Evolutionary conservation across 2,329 filamentous ascomycete species (phyloP).

Genomic region (Calycina marina): DNA sequence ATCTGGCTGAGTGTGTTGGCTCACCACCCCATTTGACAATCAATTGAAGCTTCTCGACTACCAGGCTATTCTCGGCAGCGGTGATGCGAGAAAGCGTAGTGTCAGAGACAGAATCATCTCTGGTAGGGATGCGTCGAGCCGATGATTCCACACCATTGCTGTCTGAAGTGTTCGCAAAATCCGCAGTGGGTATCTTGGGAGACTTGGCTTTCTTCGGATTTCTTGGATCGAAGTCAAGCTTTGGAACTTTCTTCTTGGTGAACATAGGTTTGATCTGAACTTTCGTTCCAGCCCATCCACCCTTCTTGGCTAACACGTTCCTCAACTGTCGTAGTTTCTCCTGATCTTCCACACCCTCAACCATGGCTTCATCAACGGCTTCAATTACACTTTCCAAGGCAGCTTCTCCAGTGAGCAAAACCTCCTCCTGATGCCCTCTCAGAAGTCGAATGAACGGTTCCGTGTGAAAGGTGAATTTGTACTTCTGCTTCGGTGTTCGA

Average conservation of each 20-base stretch:
- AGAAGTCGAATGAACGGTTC: slow-evolving; percentile 90
- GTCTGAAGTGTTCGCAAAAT: slow-evolving; percentile 20
- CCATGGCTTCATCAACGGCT: slow-evolving; percentile 69
- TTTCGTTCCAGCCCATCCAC: slow-evolving; percentile 87
- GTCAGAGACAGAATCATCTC: slow-evolving; percentile 76
- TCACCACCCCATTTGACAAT: slow-evolving; percentile 99
- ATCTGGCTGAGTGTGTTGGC: slow-evolving; percentile 90
- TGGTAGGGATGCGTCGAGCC: slow-evolving; percentile 35
- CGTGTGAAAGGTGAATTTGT: slow-evolving; percentile 98
- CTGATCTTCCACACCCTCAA: slow-evolving; percentile 67
- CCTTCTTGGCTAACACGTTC: slow-evolving; percentile 83
- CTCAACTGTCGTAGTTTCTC: slow-evolving; percentile 75
- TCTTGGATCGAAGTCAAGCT: slow-evolving; percentile 1
- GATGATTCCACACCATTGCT: slow-evolving; percentile 22
- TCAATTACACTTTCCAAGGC: slow-evolving; percentile 79
- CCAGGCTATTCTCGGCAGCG: slow-evolving; percentile 80
- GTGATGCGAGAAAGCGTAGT: slow-evolving; percentile 89
- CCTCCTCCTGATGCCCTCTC: slow-evolving; percentile 91
- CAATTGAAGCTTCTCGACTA: slow-evolving; percentile 89
- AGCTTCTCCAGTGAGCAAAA: slow-evolving; percentile 81
- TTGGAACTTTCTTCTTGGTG: slow-evolving; percentile 52
- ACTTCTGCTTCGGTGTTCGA: slow-evolving; percentile 95
- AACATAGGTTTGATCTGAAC: slow-evolving; percentile 99
- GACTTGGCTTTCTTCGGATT: background rate
- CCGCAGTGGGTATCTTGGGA: slow-evolving; percentile 1